Conservation (phyloP, 148 eudicot genomes). For the Rhododendron molle region DNA sequence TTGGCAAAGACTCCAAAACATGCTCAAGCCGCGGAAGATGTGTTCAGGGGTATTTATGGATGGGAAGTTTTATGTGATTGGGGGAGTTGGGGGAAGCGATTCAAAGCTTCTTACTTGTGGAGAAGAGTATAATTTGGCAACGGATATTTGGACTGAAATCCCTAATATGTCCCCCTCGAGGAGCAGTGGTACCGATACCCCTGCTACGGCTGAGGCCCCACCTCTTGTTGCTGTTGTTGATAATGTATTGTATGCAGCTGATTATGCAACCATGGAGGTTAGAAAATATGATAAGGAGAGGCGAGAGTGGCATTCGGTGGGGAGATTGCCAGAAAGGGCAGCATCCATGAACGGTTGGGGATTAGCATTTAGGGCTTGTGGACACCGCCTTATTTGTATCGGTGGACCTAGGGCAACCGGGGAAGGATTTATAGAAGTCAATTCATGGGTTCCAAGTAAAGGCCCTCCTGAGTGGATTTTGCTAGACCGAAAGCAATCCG, state of each 20-base stretch:
- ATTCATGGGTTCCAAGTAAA: constrained; percentile 75
- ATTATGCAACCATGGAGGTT: constrained; percentile 69
- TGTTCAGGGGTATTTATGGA: constrained; percentile 89
- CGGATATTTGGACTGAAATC: constrained; percentile 57
- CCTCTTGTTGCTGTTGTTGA: constrained; percentile 87
- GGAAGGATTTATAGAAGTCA: constrained; percentile 60
- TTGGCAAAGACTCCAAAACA: constrained; percentile 61
- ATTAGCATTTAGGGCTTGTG: constrained; percentile 86
- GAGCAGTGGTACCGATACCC: constrained; percentile 26
- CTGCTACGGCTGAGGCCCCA: constrained; percentile 71
- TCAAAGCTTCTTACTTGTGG: constrained; percentile 58
- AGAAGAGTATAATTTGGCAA: constrained; percentile 64
- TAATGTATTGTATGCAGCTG: constrained; percentile 77
- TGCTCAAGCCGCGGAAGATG: constrained; percentile 72
- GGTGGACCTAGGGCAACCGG: constrained; percentile 65
- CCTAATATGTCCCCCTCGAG: constrained; percentile 76
- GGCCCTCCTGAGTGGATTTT: constrained; percentile 64
- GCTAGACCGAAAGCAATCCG: constrained; percentile 60
- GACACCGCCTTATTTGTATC: constrained; percentile 62
- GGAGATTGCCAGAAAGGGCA: constrained; percentile 76
- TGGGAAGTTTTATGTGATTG: constrained; percentile 82
- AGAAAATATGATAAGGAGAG: constrained; percentile 51
- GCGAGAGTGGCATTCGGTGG: constrained; percentile 50
- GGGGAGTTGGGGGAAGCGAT: constrained; percentile 62
- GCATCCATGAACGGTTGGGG: constrained; percentile 92